Evolutionary conservation across 176 grass and related monocot species (phyloP).

Genomic region (Avena insularis): DNA sequence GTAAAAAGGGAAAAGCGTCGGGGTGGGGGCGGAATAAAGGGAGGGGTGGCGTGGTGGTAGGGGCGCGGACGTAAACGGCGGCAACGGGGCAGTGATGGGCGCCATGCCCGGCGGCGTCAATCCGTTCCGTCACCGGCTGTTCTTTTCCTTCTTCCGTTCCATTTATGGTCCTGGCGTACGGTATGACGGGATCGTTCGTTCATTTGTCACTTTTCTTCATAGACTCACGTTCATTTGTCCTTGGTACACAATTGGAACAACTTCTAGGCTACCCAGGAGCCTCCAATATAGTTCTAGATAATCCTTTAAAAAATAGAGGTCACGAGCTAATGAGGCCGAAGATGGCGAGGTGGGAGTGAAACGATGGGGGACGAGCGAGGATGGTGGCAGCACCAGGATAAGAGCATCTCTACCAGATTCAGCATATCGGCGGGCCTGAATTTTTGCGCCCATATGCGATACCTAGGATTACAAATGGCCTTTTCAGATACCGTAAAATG

Average conservation of each 20-base stretch:
- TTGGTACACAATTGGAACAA: not conserved
- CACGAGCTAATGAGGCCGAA: too few relatives aligned
- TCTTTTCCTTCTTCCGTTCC: not conserved
- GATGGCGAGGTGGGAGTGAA: too few relatives aligned
- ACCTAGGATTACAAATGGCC: too few relatives aligned
- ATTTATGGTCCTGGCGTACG: not conserved
- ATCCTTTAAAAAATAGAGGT: too few relatives aligned
- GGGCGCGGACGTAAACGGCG: not conserved
- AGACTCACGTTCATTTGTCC: not conserved
- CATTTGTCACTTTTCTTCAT: not conserved
- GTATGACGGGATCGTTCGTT: not conserved
- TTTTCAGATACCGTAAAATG: too few relatives aligned
- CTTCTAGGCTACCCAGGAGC: too few relatives aligned
- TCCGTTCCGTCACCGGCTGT: not conserved
- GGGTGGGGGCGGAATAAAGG: slow-evolving; percentile 45
- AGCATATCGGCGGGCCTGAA: too few relatives aligned
- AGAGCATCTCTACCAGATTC: too few relatives aligned
- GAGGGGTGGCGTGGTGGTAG: slow-evolving; percentile 11
- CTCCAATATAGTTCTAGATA: too few relatives aligned
- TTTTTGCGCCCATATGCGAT: too few relatives aligned
- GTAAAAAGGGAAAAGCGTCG: slow-evolving; percentile 50
- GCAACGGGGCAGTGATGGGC: slow-evolving; percentile 2
- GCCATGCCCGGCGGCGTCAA: not conserved
- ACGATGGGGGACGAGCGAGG: too few relatives aligned
- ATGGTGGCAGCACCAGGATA: too few relatives aligned